Conservation (phyloP, 129 eudicot species). For the Artemisia annua region DNA sequence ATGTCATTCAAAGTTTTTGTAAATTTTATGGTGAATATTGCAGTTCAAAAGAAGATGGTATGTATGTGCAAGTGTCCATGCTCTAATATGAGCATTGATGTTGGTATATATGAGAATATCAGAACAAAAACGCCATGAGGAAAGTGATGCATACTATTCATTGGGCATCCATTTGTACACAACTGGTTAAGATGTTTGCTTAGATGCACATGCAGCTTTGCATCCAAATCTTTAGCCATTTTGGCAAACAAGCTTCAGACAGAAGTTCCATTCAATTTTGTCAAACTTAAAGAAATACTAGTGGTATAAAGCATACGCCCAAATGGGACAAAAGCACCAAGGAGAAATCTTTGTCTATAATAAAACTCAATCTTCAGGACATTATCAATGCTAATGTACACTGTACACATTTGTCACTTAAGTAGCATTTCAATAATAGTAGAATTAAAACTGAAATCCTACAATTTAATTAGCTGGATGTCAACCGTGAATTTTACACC, state of each 20-base stretch:
- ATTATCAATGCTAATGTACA: too few relatives aligned
- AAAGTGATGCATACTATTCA: slow-evolving; percentile 23
- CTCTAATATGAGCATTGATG: slow-evolving; percentile 16
- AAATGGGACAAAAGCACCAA: neutral
- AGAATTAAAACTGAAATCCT: too few relatives aligned
- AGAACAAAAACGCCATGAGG: slow-evolving; percentile 19
- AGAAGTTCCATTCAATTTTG: neutral
- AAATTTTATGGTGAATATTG: slow-evolving; percentile 4
- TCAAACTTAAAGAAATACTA: neutral
- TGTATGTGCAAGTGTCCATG: slow-evolving; percentile 12
- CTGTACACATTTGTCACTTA: too few relatives aligned
- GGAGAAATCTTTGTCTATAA: too few relatives aligned
- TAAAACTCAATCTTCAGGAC: too few relatives aligned
- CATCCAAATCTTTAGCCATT: slow-evolving; percentile 3
- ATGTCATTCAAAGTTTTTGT: neutral
- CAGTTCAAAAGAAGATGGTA: neutral
- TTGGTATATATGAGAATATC: slow-evolving; percentile 26
- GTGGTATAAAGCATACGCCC: neutral
- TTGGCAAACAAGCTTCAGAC: slow-evolving; percentile 27
- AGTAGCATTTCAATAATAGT: too few relatives aligned
- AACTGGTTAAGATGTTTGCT: slow-evolving; percentile 23
- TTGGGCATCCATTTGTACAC: slow-evolving; percentile 16
- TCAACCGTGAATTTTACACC: too few relatives aligned
- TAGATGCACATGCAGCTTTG: slow-evolving; percentile 4
- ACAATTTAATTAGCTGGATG: too few relatives aligned